phyloP scores from a whole-genome alignment of 2,329 filamentous ascomycete species.

The Zelopaecilomyces penicillatus region DNA sequence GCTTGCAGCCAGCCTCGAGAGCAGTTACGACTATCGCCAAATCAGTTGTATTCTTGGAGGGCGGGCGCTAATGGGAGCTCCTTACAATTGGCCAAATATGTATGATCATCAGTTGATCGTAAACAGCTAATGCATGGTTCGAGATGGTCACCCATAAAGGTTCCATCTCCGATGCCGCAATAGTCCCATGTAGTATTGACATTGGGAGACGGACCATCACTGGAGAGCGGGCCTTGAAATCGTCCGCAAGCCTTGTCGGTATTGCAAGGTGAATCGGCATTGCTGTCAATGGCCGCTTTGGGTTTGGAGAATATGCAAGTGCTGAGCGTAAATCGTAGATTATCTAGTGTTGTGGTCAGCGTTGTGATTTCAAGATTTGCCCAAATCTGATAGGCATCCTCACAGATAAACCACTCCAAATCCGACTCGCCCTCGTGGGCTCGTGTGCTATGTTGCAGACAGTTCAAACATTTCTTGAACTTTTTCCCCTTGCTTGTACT shows the following conservation, averaged over 20 bases:
- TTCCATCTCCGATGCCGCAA: conserved; percentile 30
- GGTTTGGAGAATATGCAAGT: conserved; percentile 35
- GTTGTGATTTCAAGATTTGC: neutral
- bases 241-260: conserved; percentile 32
- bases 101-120: conserved; percentile 28
- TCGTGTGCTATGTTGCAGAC: conserved; percentile 37
- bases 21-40: conserved; percentile 35
- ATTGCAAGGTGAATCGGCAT: conserved; percentile 33
- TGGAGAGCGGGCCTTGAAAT: conserved; percentile 29
- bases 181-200: conserved; percentile 28
- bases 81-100: conserved; percentile 43
- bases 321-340: conserved; percentile 39
- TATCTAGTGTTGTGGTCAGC: conserved; percentile 28
- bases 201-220: conserved; percentile 17
- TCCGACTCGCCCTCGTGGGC: conserved; percentile 32
- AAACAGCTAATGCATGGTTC: conserved; percentile 36
- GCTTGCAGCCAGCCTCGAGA: conserved; percentile 39
- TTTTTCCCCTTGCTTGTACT: conserved; percentile 31
- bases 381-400: conserved; percentile 10
- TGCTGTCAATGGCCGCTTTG: conserved; percentile 21
- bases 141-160: conserved; percentile 22
- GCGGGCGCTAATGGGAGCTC: neutral
- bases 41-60: neutral
- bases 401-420: conserved; percentile 40
- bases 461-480: conserved; percentile 38